phyloP scores from a whole-genome alignment of 495 filamentous ascomycete genomes.

The Saxispiralis lemnorum region DNA sequence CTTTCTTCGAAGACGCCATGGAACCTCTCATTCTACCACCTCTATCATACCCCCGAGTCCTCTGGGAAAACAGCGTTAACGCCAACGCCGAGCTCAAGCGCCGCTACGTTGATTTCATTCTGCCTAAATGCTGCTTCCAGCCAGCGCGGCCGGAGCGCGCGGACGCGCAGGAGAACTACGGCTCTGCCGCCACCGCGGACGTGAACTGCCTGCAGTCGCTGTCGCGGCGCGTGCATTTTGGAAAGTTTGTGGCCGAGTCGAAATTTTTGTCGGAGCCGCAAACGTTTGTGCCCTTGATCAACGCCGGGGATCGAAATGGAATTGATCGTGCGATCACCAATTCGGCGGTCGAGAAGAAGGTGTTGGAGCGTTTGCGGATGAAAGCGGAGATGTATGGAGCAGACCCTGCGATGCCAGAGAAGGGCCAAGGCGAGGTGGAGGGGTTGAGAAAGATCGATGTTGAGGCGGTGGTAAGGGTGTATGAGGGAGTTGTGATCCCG shows the following conservation, averaged over 20 bases:
- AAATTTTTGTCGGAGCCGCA: conserved; percentile 82
- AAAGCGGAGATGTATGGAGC: conserved; percentile 94
- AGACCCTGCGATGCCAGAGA: conserved; percentile 47
- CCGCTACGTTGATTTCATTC: conserved; percentile 64
- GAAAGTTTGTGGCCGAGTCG: conserved; percentile 96
- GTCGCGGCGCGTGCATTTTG: conserved; percentile 86
- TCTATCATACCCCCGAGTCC: conserved; percentile 75
- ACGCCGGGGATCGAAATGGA: conserved; percentile 53
- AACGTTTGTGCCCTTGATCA: conserved; percentile 62
- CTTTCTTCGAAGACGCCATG: conserved; percentile 79
- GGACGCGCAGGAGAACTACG: conserved; percentile 86
- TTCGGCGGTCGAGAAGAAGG: conserved; percentile 72
- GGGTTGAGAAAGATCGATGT: conserved; percentile 63
- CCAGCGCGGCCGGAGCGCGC: conserved; percentile 59
- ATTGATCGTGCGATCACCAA: conserved; percentile 87
- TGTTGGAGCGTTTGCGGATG: conserved; percentile 66
- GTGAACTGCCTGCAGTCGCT: conserved; percentile 81
- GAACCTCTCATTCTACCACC: conserved; percentile 68
- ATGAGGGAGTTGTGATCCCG: conserved; percentile 84
- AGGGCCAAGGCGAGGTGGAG: conserved; percentile 30
- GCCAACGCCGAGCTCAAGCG: conserved; percentile 75
- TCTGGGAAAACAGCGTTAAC: conserved; percentile 85
- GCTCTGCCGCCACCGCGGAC: conserved; percentile 78
- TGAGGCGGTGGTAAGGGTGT: conserved; percentile 86
- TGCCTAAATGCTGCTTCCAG: conserved; percentile 63